Evolutionary conservation across 331 rosid genomes (phyloP).

Genomic region (Cydonia oblonga): DNA sequence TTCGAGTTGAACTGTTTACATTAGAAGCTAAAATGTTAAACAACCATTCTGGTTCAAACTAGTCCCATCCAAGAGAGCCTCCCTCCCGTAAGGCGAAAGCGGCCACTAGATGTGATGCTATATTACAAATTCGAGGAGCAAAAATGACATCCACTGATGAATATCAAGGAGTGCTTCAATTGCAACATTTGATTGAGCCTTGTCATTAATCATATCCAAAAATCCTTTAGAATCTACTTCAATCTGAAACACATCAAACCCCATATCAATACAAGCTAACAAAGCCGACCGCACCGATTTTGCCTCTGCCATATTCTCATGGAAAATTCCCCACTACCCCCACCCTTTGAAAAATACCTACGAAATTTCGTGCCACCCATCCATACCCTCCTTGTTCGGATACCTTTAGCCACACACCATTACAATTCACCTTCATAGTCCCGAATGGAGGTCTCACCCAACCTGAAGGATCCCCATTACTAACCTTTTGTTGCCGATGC

Average conservation of each 20-base stretch:
- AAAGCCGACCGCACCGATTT: neutral
- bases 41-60: no score
- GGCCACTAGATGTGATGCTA: neutral
- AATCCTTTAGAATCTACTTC: no score
- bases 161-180: neutral
- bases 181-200: neutral
- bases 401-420: no score
- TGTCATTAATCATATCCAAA: no score
- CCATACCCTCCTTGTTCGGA: neutral
- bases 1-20: no score
- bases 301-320: neutral
- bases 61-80: neutral
- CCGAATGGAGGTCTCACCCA: neutral
- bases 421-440: neutral
- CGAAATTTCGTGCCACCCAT: neutral
- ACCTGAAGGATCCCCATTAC: neutral
- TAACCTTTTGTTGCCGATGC: neutral
- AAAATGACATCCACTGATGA: neutral
- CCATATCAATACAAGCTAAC: neutral
- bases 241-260: no score
- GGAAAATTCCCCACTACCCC: neutral
- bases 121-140: neutral
- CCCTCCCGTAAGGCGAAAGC: rapidly evolving
- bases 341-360: neutral
- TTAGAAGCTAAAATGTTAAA: no score